Conservation (phyloP, 73 alveolate species). For the Halteria grandinella region DNA sequence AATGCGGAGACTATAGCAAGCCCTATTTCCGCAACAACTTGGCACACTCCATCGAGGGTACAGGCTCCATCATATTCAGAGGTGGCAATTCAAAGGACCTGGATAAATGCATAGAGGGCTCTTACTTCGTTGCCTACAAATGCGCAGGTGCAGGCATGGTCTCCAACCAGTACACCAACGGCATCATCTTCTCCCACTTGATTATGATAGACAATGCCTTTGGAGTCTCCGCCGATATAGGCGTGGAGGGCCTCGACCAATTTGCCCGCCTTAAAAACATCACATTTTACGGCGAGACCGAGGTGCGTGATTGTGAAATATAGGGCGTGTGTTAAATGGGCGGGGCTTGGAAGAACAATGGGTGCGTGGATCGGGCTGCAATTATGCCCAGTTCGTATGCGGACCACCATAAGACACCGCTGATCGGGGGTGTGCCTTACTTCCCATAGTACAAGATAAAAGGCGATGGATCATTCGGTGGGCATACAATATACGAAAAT, state of each 20-base stretch:
- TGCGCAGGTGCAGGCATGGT: conserved; percentile 29
- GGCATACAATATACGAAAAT: neutral
- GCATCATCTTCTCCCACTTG: neutral
- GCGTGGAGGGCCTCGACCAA: conserved; percentile 2
- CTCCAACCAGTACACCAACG: neutral
- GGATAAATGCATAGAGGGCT: conserved; percentile 7
- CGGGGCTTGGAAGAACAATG: neutral
- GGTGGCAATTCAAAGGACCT: neutral
- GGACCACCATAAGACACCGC: neutral
- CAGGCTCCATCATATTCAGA: conserved; percentile 11
- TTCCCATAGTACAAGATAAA: conserved; percentile 16
- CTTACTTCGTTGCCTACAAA: conserved; percentile 41
- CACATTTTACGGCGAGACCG: conserved; percentile 19
- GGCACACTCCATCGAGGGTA: conserved; percentile 33
- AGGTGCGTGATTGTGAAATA: conserved; percentile 9
- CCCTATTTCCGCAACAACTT: conserved; percentile 1
- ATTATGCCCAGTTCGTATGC: neutral
- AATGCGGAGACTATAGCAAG: neutral
- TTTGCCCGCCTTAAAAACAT: neutral
- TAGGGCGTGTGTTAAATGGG: conserved; percentile 10
- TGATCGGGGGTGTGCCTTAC: neutral
- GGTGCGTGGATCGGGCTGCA: conserved; percentile 3
- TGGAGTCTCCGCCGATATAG: conserved; percentile 9
- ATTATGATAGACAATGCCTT: conserved; percentile 15
- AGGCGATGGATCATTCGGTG: conserved; percentile 32